Evolutionary conservation across 352 stramenopile genomes (phyloP).

Genomic region (Globisporangium mamillatum): DNA sequence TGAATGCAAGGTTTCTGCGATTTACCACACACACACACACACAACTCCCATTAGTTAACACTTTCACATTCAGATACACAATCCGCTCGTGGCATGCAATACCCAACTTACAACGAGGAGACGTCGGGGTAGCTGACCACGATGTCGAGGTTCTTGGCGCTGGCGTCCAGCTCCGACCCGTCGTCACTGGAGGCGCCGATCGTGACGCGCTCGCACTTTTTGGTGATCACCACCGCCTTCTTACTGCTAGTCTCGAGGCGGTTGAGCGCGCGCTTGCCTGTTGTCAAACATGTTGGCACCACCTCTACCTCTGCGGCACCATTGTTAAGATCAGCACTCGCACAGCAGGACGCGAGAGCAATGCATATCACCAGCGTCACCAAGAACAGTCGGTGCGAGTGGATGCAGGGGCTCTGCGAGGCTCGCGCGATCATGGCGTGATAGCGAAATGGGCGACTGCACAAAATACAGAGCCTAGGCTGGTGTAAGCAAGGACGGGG

Average conservation of each 20-base stretch:
- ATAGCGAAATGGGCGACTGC: not conserved
- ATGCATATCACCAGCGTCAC: not conserved
- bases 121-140: not conserved
- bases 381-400: not conserved
- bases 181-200: not conserved
- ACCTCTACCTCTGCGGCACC: not conserved
- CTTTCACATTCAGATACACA: not conserved
- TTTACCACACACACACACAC: not conserved
- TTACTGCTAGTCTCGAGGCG: not conserved
- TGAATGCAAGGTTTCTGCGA: conserved; percentile 17
- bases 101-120: not conserved
- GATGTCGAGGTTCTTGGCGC: conserved; percentile 7
- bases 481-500: not conserved
- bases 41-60: not conserved
- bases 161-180: not conserved
- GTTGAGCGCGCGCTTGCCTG: conserved; percentile 2
- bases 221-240: conserved; percentile 3
- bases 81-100: no score
- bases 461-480: not conserved
- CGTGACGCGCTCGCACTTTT: conserved; percentile 2
- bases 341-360: not conserved
- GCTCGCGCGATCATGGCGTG: not conserved
- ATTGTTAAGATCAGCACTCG: not conserved
- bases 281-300: not conserved
- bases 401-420: not conserved